Percentiles rank a stretch among this genome's conserved stretches.
Conservation (phyloP, 176 grass and related monocot genomes). For the Cocos nucifera region DNA sequence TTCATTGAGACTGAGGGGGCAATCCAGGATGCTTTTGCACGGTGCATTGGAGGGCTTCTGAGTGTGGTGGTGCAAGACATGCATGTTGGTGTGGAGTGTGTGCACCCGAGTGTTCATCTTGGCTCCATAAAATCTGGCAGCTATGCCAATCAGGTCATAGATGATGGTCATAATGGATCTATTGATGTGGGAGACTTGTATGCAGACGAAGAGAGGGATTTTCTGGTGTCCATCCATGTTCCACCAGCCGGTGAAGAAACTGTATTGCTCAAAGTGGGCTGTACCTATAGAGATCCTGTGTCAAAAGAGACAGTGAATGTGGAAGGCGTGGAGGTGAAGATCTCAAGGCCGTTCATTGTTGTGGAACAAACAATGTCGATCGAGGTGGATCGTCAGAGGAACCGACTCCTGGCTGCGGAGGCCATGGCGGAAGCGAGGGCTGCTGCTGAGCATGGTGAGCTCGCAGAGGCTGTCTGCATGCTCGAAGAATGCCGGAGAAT, state of each 20-base stretch:
- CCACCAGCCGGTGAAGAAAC: slow-evolving; percentile 28
- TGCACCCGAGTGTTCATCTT: slow-evolving; percentile 33
- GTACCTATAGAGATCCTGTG: slow-evolving; percentile 42
- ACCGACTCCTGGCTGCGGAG: slow-evolving; percentile 26
- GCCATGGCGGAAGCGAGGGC: slow-evolving; percentile 27
- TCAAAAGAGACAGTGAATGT: slow-evolving; percentile 33
- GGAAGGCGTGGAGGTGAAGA: slow-evolving; percentile 34
- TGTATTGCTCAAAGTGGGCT: slow-evolving; percentile 30
- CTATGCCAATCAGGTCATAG: slow-evolving; percentile 27
- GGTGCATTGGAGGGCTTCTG: slow-evolving; percentile 60
- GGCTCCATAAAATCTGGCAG: slow-evolving; percentile 50
- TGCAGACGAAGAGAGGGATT: slow-evolving; percentile 70
- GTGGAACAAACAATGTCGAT: slow-evolving; percentile 30
- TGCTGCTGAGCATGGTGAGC: slow-evolving; percentile 21
- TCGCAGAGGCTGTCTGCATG: slow-evolving; percentile 16
- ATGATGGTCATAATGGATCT: slow-evolving; percentile 26
- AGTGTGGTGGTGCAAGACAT: slow-evolving; percentile 58
- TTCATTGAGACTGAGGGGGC: slow-evolving; percentile 41
- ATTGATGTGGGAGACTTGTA: slow-evolving; percentile 55
- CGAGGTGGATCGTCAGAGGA: slow-evolving; percentile 49
- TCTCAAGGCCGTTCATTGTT: slow-evolving; percentile 31
- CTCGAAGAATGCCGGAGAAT: slow-evolving; percentile 8
- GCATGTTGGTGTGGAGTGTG: slow-evolving; percentile 37
- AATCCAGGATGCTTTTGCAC: slow-evolving; percentile 63
- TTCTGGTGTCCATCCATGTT: slow-evolving; percentile 43